phyloP scores from a whole-genome alignment of 2,329 filamentous ascomycete genomes.

The Colletotrichum sp. region DNA sequence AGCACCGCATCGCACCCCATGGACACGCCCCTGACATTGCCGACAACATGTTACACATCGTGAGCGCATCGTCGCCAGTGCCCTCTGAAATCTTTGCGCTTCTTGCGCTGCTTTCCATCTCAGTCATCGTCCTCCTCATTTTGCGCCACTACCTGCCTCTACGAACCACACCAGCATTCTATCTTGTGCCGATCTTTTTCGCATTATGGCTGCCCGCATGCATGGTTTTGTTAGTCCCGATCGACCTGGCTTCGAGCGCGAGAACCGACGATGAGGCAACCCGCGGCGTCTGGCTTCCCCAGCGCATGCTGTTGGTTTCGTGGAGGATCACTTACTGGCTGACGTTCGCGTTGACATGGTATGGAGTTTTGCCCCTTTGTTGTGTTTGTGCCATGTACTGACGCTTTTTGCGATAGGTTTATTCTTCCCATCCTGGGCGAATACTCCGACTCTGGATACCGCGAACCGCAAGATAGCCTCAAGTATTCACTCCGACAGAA shows the following conservation, averaged over 20 bases:
- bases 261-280: slow-evolving; percentile 72
- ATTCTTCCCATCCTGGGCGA: slow-evolving; percentile 93
- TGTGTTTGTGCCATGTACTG: not conserved
- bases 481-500: slow-evolving; percentile 87
- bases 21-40: slow-evolving; percentile 6
- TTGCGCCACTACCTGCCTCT: slow-evolving; percentile 90
- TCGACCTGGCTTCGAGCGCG: slow-evolving; percentile 90
- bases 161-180: slow-evolving; percentile 87
- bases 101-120: slow-evolving; percentile 75
- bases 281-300: slow-evolving; percentile 86
- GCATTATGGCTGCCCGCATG: slow-evolving; percentile 92
- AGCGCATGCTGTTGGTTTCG: slow-evolving; percentile 78
- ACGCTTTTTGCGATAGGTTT: slow-evolving; percentile 58
- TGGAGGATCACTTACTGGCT: slow-evolving; percentile 99
- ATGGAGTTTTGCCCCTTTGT: slow-evolving; percentile 28
- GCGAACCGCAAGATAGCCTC: slow-evolving; percentile 81
- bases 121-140: slow-evolving; percentile 79
- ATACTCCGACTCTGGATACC: slow-evolving; percentile 92
- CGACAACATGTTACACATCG: slow-evolving; percentile 55
- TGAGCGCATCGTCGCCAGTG: slow-evolving; percentile 65
- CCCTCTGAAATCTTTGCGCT: slow-evolving; percentile 82
- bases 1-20: slow-evolving; percentile 13
- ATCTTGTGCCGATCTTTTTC: slow-evolving; percentile 92
- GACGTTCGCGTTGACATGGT: slow-evolving; percentile 95
- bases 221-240: slow-evolving; percentile 90